Conservation (phyloP, 1,284 basidiomycete species). For the Naganishia liquefaciens region DNA sequence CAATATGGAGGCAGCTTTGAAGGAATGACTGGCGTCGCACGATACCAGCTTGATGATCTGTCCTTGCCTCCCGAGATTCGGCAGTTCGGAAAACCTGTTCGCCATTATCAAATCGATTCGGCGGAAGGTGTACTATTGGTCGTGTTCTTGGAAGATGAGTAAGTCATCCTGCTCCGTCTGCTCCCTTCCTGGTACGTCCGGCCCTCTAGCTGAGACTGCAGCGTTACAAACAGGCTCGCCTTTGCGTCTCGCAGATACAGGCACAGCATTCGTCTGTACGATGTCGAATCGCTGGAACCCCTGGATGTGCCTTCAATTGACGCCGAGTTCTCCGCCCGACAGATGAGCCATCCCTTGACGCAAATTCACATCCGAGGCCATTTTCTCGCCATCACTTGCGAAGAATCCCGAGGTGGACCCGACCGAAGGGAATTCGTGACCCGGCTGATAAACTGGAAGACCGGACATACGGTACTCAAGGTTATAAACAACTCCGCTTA, state of each 20-base stretch:
- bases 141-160: constrained; percentile 18
- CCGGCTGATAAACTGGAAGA: constrained; percentile 4
- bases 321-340: constrained; percentile 11
- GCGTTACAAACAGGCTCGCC: background rate
- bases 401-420: background rate
- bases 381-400: constrained; percentile 11
- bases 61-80: background rate
- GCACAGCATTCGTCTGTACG: constrained; percentile 13
- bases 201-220: background rate
- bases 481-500: background rate
- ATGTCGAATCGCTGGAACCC: background rate
- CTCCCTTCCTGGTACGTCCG: too few relatives aligned
- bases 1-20: constrained; percentile 14
- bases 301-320: background rate
- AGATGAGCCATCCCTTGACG: constrained; percentile 22
- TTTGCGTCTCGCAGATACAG: constrained; percentile 3
- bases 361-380: constrained; percentile 9
- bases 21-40: constrained; percentile 16
- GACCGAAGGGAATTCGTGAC: background rate
- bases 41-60: constrained; percentile 5
- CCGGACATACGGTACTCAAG: background rate
- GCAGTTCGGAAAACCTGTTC: background rate
- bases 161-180: background rate
- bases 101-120: constrained; percentile 18
- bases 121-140: constrained; percentile 13